Percentiles rank a stretch among this genome's conserved stretches.
phyloP scores from a whole-genome alignment of 129 eudicot genomes.

The carrot (Daucus carota) region DH1_v3.0 NC_030383.2:64014001-64014500 shows the following conservation, averaged over 20 bases:
- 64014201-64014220: slow-evolving; percentile 2
- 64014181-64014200: slow-evolving; percentile 3
- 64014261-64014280: neutral
- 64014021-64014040: slow-evolving; percentile 7
- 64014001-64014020: slow-evolving; percentile 51
- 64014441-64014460: no score
- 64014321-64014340: neutral
- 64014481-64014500: no score
- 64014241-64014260: neutral
- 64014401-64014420: no score
- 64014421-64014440: no score
- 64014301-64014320: neutral
- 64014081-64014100: neutral
- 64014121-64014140: slow-evolving; percentile 18
- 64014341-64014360: no score
- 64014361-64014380: no score
- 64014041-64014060: slow-evolving; percentile 26
- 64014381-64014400: no score
- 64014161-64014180: slow-evolving; percentile 12
- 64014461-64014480: no score
- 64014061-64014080: neutral
- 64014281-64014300: neutral
- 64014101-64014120: slow-evolving; percentile 17
- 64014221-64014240: neutral
- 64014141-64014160: slow-evolving; percentile 12